Conservation (phyloP, 2,329 filamentous ascomycete genomes). For the Blastomyces gilchristii region DNA sequence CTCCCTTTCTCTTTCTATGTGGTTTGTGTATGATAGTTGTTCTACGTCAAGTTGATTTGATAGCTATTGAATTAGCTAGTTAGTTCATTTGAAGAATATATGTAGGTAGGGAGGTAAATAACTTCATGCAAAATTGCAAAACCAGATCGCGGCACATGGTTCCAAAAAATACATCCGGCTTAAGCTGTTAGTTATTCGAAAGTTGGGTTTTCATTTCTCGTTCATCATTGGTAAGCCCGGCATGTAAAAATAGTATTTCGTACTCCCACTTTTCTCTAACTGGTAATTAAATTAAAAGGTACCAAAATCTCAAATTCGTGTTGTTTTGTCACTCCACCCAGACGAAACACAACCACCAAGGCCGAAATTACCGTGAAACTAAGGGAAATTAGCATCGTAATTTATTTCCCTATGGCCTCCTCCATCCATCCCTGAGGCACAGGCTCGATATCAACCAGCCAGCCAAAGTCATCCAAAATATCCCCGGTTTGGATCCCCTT, state of each 20-base stretch:
- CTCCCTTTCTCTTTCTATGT: background rate
- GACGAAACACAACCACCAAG: background rate
- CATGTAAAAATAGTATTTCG: background rate
- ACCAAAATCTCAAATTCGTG: background rate
- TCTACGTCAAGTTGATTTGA: background rate
- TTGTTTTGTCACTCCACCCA: background rate
- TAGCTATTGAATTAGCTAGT: background rate
- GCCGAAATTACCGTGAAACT: background rate
- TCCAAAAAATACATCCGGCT: background rate
- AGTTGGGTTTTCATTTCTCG: background rate
- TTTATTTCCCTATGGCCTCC: slow-evolving; percentile 12
- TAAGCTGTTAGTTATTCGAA: background rate
- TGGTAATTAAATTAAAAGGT: background rate
- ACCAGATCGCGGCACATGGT: background rate
- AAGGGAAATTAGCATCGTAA: slow-evolving; percentile 23
- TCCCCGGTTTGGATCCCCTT: slow-evolving; percentile 81
- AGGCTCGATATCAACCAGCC: slow-evolving; percentile 44
- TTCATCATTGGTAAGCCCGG: background rate
- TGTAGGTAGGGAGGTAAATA: background rate
- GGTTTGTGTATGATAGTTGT: background rate
- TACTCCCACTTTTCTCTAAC: background rate
- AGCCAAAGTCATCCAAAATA: slow-evolving; percentile 64
- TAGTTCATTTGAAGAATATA: too few species aligned
- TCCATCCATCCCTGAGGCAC: slow-evolving; percentile 26
- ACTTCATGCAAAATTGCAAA: background rate